These are phyloP conservation scores for Agrocybe chaxingu DNA, from an alignment of 768 basidiomycete genomes.

Conservation along the genomic window DNA sequence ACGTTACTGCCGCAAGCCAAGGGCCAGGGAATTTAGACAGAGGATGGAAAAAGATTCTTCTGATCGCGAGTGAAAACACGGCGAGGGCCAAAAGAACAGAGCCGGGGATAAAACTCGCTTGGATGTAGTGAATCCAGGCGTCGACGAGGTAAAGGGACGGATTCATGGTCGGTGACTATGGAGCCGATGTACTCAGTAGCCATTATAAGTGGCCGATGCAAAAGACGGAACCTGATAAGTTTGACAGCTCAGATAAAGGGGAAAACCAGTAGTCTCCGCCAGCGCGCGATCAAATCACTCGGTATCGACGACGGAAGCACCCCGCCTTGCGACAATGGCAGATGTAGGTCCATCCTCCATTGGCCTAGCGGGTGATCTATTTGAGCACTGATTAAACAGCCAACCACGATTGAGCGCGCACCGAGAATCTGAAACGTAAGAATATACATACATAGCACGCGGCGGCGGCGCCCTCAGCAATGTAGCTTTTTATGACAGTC, in stretches of 20 bases:
- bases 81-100: slow-evolving; percentile 2
- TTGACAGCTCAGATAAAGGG: slow-evolving; percentile 9
- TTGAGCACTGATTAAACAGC: not conserved
- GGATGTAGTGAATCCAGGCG: slow-evolving; percentile 1
- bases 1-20: slow-evolving; percentile 27
- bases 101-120: slow-evolving; percentile 1
- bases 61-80: slow-evolving; percentile 12
- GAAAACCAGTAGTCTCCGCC: not conserved
- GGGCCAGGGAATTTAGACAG: slow-evolving; percentile 33
- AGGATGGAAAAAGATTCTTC: slow-evolving; percentile 29
- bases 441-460: slow-evolving; percentile 12
- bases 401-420: too few relatives aligned
- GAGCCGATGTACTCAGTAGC: slow-evolving; percentile 4
- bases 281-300: slow-evolving; percentile 7
- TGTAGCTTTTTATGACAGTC: slow-evolving; percentile 21
- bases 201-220: not conserved
- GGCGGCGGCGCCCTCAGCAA: slow-evolving; percentile 18
- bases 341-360: slow-evolving; percentile 3
- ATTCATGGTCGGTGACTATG: not conserved
- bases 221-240: slow-evolving; percentile 7
- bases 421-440: not conserved
- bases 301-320: slow-evolving; percentile 7
- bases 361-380: slow-evolving; percentile 1
- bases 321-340: slow-evolving; percentile 5
- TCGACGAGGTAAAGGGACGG: not conserved